Base-by-base conservation (phyloP, 2,329 filamentous ascomycete species). In the Cladobotryum protrusum region DNA sequence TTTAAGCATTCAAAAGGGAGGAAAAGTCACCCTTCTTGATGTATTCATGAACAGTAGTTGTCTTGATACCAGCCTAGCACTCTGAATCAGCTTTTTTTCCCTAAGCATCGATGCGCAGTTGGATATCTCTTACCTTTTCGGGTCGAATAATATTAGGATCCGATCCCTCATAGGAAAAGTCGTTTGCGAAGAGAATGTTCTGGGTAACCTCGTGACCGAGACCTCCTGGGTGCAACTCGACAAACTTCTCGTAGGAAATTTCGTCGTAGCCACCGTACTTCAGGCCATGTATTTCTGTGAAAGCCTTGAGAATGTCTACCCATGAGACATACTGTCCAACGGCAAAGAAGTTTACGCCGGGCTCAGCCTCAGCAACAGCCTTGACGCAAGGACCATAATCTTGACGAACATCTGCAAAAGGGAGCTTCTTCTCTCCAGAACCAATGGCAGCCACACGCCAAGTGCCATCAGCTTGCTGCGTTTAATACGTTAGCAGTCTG, bases 251-350 rank as follows among this genome's bases (percentile, higher is more conserved):
- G 18, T 55, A 53, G 0, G 52, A 51, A n/a, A 54, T 40, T n/a
- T 56, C 52, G 15, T 57, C 55, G 14, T 52, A 57, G 29, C 54
- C 48, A 35, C 54, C 47, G 34, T 56, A 50, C 15, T 52, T 40
- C n/a, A 56, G 35, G 19, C 54, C 51, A n/a, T 57, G 42, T 9
- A 50, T 48, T 37, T 50, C 49, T 29, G 54, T 54, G 46, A 57
- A 43, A 32, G 47, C 52, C 3, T 33, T 39, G 17, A 52, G 45
- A 9, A 51, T 43, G 17, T 52, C 52, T 17, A 47, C 18, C 55
- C 50, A 52, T 3, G 54, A 45, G 12, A 55, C 8, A 15, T 57
- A 53, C 1, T 55, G 52, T 2, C 53, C 48, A 33, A 56, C 37
- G 11, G 54, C 52, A 45, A 45, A 55, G 9, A 56, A 37, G 32